phyloP scores from a whole-genome alignment of 495 filamentous ascomycete species.

The Aspergillus indologenus region DNA sequence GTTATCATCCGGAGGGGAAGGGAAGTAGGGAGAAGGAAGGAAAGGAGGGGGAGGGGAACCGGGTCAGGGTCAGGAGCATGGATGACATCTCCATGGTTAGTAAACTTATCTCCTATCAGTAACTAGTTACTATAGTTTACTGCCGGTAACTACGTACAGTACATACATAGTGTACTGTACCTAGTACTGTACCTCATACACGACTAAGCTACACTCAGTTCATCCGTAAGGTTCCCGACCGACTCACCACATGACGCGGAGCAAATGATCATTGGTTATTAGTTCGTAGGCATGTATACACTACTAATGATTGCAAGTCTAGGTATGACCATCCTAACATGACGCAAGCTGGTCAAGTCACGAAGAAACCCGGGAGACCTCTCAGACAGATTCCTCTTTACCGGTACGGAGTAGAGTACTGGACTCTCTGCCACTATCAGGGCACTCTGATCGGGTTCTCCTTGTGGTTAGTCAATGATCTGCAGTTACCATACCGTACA shows the following conservation, averaged over 20 bases:
- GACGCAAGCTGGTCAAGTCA: slow-evolving; percentile 4
- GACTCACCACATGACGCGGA: slow-evolving; percentile 12
- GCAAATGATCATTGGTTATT: slow-evolving; percentile 12
- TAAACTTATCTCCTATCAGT: slow-evolving; percentile 6
- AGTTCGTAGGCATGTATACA: background rate
- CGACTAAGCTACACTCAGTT: no score
- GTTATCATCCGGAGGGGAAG: background rate
- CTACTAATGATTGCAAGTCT: background rate
- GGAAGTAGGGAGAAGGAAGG: slow-evolving; percentile 16
- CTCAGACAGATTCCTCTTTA: no score
- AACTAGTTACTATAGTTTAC: background rate
- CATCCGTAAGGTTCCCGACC: slow-evolving; percentile 3
- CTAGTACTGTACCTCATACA: no score
- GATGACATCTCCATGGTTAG: slow-evolving; percentile 22
- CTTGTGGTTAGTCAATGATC: slow-evolving; percentile 1
- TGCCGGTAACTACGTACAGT: background rate
- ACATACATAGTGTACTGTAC: no score
- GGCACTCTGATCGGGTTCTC: background rate
- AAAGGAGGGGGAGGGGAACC: slow-evolving; percentile 24
- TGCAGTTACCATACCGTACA: slow-evolving; percentile 2
- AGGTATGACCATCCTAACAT: slow-evolving; percentile 6
- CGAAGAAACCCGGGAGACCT: background rate
- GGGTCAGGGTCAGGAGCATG: slow-evolving; percentile 26
- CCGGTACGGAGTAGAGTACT: no score
- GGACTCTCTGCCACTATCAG: no score